Base-by-base conservation (phyloP, 331 rosid species). In the Arachis monticola region DNA sequence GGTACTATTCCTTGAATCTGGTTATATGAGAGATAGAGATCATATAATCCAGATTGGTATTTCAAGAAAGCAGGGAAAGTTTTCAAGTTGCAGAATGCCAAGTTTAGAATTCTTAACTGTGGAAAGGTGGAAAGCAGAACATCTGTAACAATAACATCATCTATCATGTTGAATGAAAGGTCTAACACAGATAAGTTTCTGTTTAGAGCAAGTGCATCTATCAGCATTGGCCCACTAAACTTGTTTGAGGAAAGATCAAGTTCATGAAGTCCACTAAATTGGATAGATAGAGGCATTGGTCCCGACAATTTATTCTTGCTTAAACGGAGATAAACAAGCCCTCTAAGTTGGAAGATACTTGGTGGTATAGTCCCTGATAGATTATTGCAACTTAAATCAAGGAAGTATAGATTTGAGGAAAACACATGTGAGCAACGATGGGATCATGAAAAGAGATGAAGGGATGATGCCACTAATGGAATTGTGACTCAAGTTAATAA, bases 11-110 rank as follows among this genome's bases (percentile, higher is more conserved):
- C 92, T 0, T 0, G 6, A 56, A 90, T 83, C 17, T 68, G 51
- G 50, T 81, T 87, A 3, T 12, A 0, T 2, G 92, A 85, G 10
- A 90, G 83, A 69, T 90, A 88, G 42, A 90, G 44, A 11, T 0
- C 0, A 22, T 0, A 0, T 6, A 87, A 56, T 1, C 0, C 2
- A 1, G 85, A 55, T 14, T 76, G 79, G 60, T 73, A 46, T 8
- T 17, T 6, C 38, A 60, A n/a, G 60, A 73, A 73, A 8, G 1
- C 46, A 60, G 69, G 69, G 2, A 73, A 60, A 45, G 61, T 57
- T 73, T 53, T 84, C 17, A 87, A 9, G 56, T 58, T 68, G 57
- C 76, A 42, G 6, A 83, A 86, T 4, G 83, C 82, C 9, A 86
- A 56, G 0, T 8, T 10, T 4, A 87, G 14, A 64, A 1, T 45